Conservation (phyloP, 345 rosid species). For the Lepidium aucheri region DNA sequence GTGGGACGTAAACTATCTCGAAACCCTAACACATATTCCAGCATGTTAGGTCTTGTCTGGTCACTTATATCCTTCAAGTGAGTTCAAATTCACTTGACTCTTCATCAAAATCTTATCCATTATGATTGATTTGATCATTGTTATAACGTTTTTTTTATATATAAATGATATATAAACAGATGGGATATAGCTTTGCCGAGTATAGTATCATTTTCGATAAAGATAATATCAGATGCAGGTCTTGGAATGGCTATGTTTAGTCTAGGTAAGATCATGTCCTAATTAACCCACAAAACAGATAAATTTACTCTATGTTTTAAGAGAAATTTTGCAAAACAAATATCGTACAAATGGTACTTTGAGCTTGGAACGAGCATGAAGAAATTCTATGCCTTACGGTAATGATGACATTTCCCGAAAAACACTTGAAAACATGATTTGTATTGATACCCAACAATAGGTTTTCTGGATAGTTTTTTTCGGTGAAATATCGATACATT, state of each 20-base stretch:
- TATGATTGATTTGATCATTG: neutral
- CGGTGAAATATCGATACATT: too few species aligned
- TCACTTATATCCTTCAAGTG: conserved; percentile 88
- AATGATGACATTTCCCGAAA: too few species aligned
- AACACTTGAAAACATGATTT: too few species aligned
- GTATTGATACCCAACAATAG: too few species aligned
- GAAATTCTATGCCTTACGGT: too few species aligned
- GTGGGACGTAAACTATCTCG: conserved; percentile 97
- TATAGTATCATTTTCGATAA: conserved; percentile 52
- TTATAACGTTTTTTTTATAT: neutral
- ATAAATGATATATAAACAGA: conserved; percentile 22
- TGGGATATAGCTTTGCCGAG: conserved; percentile 65
- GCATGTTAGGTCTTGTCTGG: conserved; percentile 87
- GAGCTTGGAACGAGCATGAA: too few species aligned
- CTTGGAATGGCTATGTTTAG: conserved; percentile 90
- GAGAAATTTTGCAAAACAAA: too few species aligned
- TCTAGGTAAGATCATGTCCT: conserved; percentile 38
- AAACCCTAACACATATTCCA: conserved; percentile 95
- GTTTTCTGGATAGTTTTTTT: too few species aligned
- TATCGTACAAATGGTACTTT: too few species aligned
- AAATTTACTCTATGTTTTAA: too few species aligned
- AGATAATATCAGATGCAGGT: conserved; percentile 71
- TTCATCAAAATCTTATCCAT: neutral
- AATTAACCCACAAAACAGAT: neutral
- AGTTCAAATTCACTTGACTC: neutral